Evolutionary conservation across 345 rosid genomes (phyloP), one percentile per base, ranked within the genome.

Genomic region (Nephelium lappaceum): DNA sequence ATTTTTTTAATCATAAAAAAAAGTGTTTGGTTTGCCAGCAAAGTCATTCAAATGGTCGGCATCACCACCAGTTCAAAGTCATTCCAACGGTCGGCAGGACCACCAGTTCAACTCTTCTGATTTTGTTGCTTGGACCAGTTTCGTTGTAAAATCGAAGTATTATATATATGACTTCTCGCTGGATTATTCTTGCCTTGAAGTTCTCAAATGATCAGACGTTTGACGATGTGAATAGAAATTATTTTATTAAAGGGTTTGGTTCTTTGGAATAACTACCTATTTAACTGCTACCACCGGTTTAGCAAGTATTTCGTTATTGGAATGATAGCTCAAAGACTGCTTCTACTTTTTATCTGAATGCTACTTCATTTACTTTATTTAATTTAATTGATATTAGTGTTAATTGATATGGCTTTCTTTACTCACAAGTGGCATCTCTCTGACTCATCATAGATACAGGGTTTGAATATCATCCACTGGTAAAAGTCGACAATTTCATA

Each of bases 31-130:
- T 21, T n/a, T 66, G 72, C 62, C 72, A 65, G 72, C 72, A 67
- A 67, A 76, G 65, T 67, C 51, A 67, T 76, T 67, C 51, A 51
- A 14, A 8, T 36, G 71, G 78, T 75, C 78, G 62, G 71, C 64
- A 58, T n/a, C 25, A 18, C 25, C 11, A 49, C 15, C 55, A 14
- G 16, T 49, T 14, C 55, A 49, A 49, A 76, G 65, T 67, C 51
- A 67, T 76, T 67, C 51, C 36, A 14, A 8, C n/a, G 71, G 78
- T 75, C 78, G 62, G 71, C 64, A 58, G 6, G 11, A 18, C 25
- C 11, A 49, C 15, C 55, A 14, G 16, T 49, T 14, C 55, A 49
- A 49, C 55, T 14, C 19, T 61, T 38, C 69, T 41, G 57, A 64
- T 64, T 51, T 31, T 11, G 62, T 66, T 76, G 64, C 8, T 75